Conservation (phyloP, 192 early-diverging fungal genomes). For the Radiomyces spectabilis region DNA sequence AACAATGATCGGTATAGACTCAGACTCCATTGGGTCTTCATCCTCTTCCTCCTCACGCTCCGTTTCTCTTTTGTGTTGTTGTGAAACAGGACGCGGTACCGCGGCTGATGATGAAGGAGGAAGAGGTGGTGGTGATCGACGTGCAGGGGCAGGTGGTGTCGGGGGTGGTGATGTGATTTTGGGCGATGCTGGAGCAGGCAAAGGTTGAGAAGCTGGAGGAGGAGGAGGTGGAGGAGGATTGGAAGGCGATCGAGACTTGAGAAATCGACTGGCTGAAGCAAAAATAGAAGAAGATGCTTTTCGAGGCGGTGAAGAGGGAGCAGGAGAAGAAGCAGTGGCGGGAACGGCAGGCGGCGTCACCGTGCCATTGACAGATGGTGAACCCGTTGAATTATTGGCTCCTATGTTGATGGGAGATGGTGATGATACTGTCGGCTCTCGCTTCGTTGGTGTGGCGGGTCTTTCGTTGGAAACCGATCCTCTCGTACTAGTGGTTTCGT, state of each 20-base stretch:
- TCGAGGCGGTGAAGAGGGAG: background rate
- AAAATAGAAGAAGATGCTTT: conserved; percentile 3
- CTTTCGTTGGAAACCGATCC: too few species aligned
- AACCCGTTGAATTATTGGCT: too few species aligned
- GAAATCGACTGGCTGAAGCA: conserved; percentile 14
- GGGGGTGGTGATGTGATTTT: background rate
- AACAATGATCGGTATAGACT: background rate
- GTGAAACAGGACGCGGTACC: background rate
- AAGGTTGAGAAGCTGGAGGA: background rate
- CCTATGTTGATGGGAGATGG: too few species aligned
- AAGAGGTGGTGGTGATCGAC: background rate
- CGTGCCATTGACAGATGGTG: too few species aligned
- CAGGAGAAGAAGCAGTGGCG: background rate
- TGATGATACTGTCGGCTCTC: too few species aligned
- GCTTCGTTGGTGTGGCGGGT: too few species aligned
- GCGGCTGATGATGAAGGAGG: background rate
- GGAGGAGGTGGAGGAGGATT: background rate
- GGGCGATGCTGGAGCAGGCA: background rate
- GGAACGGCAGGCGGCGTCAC: too few species aligned
- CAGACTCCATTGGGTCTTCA: background rate
- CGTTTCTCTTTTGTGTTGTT: background rate
- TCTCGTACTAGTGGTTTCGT: too few species aligned
- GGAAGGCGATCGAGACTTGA: background rate
- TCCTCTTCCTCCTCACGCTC: background rate
- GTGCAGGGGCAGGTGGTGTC: background rate